A percentile compares a stretch with the other conserved stretches of the same genome.
Evolutionary conservation across 805 yeast genomes (phyloP).

Genomic region (Spathaspora gorwiae): DNA sequence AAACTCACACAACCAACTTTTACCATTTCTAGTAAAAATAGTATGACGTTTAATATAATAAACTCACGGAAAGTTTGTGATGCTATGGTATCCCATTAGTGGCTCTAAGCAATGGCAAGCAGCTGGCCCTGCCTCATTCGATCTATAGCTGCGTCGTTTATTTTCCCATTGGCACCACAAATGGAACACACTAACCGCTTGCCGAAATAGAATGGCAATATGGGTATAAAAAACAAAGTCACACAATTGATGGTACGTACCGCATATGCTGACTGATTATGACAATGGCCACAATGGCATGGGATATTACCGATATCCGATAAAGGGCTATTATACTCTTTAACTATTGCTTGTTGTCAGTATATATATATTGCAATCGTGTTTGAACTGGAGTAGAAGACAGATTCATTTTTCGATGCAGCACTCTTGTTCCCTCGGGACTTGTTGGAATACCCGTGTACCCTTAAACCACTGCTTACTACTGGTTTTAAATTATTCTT

Average conservation of each 20-base stretch:
- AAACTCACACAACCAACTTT: background rate
- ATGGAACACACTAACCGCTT: conserved; percentile 48
- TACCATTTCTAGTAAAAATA: background rate
- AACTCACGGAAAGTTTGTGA: background rate
- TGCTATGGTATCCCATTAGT: background rate
- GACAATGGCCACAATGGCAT: conserved; percentile 55
- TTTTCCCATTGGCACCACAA: conserved; percentile 41
- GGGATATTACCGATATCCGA: conserved; percentile 25
- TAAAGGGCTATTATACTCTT: conserved; percentile 30
- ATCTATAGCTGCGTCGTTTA: conserved; percentile 18
- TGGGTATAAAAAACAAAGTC: conserved; percentile 50
- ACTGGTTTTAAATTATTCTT: background rate
- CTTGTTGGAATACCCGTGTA: background rate
- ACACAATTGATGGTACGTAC: conserved; percentile 50
- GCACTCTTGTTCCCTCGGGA: background rate
- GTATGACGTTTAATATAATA: too few relatives aligned
- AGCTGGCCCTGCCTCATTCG: conserved; percentile 29
- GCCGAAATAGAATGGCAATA: conserved; percentile 49
- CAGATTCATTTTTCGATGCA: background rate
- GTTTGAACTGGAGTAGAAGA: background rate
- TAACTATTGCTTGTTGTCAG: conserved; percentile 18
- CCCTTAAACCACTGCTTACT: background rate
- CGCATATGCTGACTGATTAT: conserved; percentile 50
- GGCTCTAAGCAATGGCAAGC: conserved; percentile 24
- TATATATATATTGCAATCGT: conserved; percentile 1